phyloP scores from a whole-genome alignment of 2,329 filamentous ascomycete genomes.

The Pyricularia pennisetigena region DNA sequence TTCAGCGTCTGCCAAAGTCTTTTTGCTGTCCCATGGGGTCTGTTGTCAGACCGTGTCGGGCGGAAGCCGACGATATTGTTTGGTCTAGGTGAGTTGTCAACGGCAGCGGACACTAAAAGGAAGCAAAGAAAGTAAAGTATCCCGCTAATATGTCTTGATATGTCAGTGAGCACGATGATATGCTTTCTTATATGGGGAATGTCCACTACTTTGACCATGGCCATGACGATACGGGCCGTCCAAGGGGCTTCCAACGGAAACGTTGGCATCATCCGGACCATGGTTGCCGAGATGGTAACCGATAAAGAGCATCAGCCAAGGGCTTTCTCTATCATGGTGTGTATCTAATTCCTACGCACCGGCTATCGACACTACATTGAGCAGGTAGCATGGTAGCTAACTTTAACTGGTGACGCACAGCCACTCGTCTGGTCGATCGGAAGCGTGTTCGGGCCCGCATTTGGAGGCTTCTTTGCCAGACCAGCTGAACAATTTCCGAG shows the following conservation, averaged over 20 bases:
- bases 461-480: slow-evolving; percentile 79
- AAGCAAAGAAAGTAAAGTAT: background rate
- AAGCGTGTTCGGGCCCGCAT: slow-evolving; percentile 75
- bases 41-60: slow-evolving; percentile 67
- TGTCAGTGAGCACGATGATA: slow-evolving; percentile 59
- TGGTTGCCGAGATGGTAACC: slow-evolving; percentile 88
- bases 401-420: background rate
- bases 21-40: slow-evolving; percentile 67
- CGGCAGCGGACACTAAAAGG: background rate
- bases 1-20: slow-evolving; percentile 64
- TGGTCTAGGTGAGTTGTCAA: slow-evolving; percentile 36
- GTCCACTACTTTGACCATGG: slow-evolving; percentile 69
- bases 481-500: slow-evolving; percentile 65
- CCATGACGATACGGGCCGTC: slow-evolving; percentile 67
- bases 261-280: slow-evolving; percentile 83
- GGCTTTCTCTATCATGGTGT: slow-evolving; percentile 77
- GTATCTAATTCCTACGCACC: background rate
- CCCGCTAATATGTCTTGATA: background rate
- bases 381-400: background rate
- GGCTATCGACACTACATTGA: background rate
- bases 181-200: slow-evolving; percentile 78
- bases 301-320: slow-evolving; percentile 77
- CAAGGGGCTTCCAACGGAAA: slow-evolving; percentile 83
- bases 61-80: slow-evolving; percentile 73
- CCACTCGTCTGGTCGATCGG: slow-evolving; percentile 83